A percentile compares a stretch with the other conserved stretches of the same genome.
These are phyloP conservation scores for Rhizopus sp. DNA, from an alignment of 371 early-diverging fungal species.

Conservation along the genomic window DNA sequence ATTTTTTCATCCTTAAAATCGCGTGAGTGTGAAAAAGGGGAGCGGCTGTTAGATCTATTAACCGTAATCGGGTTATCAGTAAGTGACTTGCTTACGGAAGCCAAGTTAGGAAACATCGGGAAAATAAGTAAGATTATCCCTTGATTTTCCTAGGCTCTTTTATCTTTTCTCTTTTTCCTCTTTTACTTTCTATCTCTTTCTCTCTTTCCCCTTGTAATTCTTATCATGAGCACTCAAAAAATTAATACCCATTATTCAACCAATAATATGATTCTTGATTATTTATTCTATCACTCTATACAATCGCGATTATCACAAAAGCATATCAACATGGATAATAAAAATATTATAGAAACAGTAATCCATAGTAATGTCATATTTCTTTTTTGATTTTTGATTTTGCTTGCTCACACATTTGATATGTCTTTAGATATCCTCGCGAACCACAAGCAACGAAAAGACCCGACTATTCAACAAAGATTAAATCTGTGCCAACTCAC, in stretches of 20 bases:
- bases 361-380: constrained; percentile 35
- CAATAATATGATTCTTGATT: constrained; percentile 61
- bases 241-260: constrained; percentile 29
- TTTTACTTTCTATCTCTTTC: constrained; percentile 1
- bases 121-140: constrained; percentile 4
- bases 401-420: neutral
- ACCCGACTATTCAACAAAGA: constrained; percentile 56
- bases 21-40: too few species aligned
- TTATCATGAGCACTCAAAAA: neutral
- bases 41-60: too few species aligned
- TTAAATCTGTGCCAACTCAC: constrained; percentile 64
- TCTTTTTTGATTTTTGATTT: neutral
- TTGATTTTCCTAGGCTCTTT: neutral
- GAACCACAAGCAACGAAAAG: constrained; percentile 45
- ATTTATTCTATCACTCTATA: constrained; percentile 59
- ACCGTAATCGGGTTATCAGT: neutral
- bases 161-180: constrained; percentile 2
- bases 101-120: constrained; percentile 3
- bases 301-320: constrained; percentile 49
- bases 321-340: constrained; percentile 36
- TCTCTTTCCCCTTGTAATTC: neutral
- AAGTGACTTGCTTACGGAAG: neutral
- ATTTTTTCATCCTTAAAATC: too few species aligned
- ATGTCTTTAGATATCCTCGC: constrained; percentile 52
- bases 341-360: constrained; percentile 52